Evolutionary conservation across 345 rosid genomes (phyloP).

Genomic region (Isatis tinctoria): DNA sequence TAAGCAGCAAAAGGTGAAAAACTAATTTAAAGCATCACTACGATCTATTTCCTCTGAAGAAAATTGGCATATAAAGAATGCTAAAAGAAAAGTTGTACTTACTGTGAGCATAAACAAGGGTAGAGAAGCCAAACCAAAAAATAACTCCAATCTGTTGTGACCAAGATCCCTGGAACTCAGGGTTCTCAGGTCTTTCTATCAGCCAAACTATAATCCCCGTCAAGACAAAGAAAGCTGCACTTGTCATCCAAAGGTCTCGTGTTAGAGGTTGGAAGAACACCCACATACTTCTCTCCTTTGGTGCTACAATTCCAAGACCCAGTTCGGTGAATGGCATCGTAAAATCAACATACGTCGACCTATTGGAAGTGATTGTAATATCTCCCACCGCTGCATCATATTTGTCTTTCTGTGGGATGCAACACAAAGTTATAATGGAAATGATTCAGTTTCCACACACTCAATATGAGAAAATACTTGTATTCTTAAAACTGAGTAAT

Average conservation of each 20-base stretch:
- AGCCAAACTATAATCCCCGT: constrained; percentile 46
- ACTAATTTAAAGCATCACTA: background rate
- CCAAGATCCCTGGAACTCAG: constrained; percentile 41
- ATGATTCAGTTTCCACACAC: background rate
- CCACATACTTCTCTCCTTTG: constrained; percentile 37
- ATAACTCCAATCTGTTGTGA: constrained; percentile 35
- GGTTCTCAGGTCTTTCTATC: constrained; percentile 41
- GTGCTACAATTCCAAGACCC: constrained; percentile 45
- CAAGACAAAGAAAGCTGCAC: constrained; percentile 35
- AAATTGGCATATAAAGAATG: background rate
- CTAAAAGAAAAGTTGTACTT: background rate
- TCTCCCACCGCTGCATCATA: constrained; percentile 48
- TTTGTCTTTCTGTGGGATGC: constrained; percentile 21
- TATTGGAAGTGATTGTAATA: constrained; percentile 35
- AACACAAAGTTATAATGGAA: background rate
- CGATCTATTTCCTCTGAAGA: background rate
- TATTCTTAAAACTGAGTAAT: background rate
- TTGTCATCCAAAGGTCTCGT: constrained; percentile 45
- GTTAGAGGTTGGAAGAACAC: constrained; percentile 50
- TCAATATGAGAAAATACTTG: background rate
- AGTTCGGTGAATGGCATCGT: constrained; percentile 45
- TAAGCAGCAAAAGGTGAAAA: background rate
- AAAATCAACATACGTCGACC: constrained; percentile 40
- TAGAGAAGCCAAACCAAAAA: constrained; percentile 48
- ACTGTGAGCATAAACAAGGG: constrained; percentile 52